These are phyloP conservation scores for Quercus ilex DNA, from an alignment of 306 rosid genomes.

Conservation along the genomic window DNA sequence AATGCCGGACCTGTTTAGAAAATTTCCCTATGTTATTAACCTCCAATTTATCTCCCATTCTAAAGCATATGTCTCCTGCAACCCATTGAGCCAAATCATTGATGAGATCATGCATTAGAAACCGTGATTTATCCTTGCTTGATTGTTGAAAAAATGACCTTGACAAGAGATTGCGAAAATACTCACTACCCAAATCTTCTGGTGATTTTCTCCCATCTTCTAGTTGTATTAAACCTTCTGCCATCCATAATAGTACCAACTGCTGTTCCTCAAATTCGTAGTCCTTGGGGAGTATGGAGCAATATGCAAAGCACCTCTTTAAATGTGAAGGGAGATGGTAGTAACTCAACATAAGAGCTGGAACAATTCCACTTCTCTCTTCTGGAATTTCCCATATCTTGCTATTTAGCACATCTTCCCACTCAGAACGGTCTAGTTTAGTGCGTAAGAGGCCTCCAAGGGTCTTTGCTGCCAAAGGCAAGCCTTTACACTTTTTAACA, in stretches of 20 bases:
- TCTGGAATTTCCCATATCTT: neutral
- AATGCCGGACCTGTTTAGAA: neutral
- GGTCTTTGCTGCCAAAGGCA: neutral
- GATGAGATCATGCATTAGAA: slow-evolving; percentile 5
- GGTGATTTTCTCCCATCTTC: neutral
- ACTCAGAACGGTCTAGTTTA: neutral
- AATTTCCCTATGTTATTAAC: neutral
- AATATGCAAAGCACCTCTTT: slow-evolving; percentile 12
- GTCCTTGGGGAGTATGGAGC: slow-evolving; percentile 10
- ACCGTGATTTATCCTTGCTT: neutral
- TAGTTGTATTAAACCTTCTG: neutral
- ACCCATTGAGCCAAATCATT: slow-evolving; percentile 7
- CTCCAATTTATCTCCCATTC: no score
- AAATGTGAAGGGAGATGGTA: neutral
- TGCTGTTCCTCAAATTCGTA: neutral
- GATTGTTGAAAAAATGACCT: neutral
- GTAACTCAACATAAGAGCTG: slow-evolving; percentile 13
- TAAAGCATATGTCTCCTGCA: neutral
- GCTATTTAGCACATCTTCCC: neutral
- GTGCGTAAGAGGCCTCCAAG: slow-evolving; percentile 2
- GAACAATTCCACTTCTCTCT: neutral
- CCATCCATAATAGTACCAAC: slow-evolving; percentile 1
- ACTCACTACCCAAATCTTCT: neutral
- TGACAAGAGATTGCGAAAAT: neutral
- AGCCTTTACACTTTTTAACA: neutral